phyloP scores from a whole-genome alignment of 2,329 filamentous ascomycete species.

The Fusarium sp. region DNA sequence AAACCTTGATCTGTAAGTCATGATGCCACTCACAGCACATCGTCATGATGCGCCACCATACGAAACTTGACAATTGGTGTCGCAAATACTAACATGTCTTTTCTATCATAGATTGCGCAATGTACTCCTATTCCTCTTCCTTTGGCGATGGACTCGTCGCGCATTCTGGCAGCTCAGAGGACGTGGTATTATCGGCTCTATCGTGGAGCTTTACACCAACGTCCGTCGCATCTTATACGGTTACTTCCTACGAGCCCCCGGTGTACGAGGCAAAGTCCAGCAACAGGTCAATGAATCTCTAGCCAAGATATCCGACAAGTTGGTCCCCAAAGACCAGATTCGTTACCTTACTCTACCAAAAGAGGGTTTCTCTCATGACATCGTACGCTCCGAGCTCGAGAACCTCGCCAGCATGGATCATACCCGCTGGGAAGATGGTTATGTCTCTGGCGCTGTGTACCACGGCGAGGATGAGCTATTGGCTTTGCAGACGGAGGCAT shows the following conservation, averaged over 20 bases:
- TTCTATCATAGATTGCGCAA: constrained; percentile 75
- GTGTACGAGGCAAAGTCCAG: constrained; percentile 86
- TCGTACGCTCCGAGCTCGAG: constrained; percentile 81
- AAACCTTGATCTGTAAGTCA: constrained; percentile 76
- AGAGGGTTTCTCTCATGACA: constrained; percentile 84
- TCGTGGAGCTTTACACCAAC: constrained; percentile 78
- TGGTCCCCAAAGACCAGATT: constrained; percentile 78
- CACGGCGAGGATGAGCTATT: constrained; percentile 88
- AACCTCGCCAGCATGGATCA: constrained; percentile 88
- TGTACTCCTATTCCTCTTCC: constrained; percentile 87
- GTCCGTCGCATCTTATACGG: constrained; percentile 81
- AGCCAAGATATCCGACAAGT: constrained; percentile 82
- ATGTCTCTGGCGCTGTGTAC: constrained; percentile 94
- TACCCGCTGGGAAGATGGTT: constrained; percentile 95
- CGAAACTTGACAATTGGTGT: neutral
- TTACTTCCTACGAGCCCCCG: constrained; percentile 85
- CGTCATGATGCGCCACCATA: neutral
- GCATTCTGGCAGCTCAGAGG: constrained; percentile 87
- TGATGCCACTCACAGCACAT: constrained; percentile 1
- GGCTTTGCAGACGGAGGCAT: constrained; percentile 89
- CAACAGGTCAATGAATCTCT: constrained; percentile 85
- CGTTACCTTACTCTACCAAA: constrained; percentile 82
- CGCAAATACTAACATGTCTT: neutral
- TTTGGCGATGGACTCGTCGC: constrained; percentile 84
- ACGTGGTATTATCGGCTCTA: constrained; percentile 84